Evolutionary conservation across 331 rosid genomes (phyloP).

Genomic region (Malus hybrid): DNA sequence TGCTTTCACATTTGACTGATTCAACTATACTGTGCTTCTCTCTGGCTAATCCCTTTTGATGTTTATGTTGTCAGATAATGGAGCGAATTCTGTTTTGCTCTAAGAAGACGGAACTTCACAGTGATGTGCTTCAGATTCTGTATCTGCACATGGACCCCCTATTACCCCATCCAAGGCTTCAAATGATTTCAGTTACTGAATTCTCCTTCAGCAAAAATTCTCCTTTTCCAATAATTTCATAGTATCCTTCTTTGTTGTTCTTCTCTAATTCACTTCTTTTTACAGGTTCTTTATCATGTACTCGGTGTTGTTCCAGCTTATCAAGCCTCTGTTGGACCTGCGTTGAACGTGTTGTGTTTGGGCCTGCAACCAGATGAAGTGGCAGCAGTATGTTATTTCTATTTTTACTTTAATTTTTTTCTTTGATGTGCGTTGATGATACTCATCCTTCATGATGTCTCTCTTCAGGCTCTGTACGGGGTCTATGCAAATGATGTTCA

Average conservation of each 20-base stretch:
- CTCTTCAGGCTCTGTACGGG: conserved; percentile 79
- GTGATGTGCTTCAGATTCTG: conserved; percentile 66
- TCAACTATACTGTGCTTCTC: conserved; percentile 8
- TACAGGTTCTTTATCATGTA: conserved; percentile 85
- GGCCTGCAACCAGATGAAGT: conserved; percentile 82
- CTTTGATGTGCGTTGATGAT: conserved; percentile 2
- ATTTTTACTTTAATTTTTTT: conserved; percentile 6
- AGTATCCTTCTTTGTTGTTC: conserved; percentile 1
- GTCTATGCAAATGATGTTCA: conserved; percentile 91
- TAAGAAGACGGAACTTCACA: conserved; percentile 84
- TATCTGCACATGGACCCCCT: conserved; percentile 92
- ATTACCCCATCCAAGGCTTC: conserved; percentile 89
- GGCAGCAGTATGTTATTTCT: conserved; percentile 55
- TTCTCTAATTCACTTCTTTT: conserved; percentile 1
- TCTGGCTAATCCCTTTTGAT: conserved; percentile 20
- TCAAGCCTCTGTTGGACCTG: conserved; percentile 81
- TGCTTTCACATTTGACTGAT: conserved; percentile 8
- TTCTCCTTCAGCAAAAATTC: not conserved
- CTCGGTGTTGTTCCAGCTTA: conserved; percentile 79
- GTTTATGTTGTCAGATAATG: conserved; percentile 55
- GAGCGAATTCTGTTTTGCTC: conserved; percentile 80
- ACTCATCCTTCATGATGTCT: conserved; percentile 3
- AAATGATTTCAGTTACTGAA: conserved; percentile 68
- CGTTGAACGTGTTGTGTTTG: conserved; percentile 86
- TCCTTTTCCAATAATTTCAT: not conserved